These are phyloP conservation scores for Cladophialophora bantiana DNA, from an alignment of 2,329 filamentous ascomycete species.

Conservation along the genomic window DNA sequence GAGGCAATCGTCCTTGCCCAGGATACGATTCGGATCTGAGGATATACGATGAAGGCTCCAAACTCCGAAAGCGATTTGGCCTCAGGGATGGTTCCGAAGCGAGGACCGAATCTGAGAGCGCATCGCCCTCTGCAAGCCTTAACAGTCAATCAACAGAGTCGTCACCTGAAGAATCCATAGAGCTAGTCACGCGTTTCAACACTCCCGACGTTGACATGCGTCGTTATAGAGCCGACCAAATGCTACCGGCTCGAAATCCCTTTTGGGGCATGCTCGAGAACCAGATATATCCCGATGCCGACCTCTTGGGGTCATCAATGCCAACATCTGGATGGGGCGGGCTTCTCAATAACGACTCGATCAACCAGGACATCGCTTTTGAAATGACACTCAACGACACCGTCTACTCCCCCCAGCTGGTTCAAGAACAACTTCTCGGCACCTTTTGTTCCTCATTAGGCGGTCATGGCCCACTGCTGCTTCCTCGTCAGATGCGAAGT, in stretches of 20 bases:
- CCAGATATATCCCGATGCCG: constrained; percentile 24
- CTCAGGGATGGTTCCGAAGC: constrained; percentile 20
- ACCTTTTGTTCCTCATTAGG: constrained; percentile 29
- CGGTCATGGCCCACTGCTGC: constrained; percentile 11
- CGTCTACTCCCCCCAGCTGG: constrained; percentile 33
- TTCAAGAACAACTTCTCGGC: constrained; percentile 38
- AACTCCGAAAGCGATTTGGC: constrained; percentile 44
- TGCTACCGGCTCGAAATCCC: constrained; percentile 22
- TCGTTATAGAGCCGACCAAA: constrained; percentile 10
- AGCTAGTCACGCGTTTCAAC: constrained; percentile 14
- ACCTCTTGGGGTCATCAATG: neutral
- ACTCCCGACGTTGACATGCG: constrained; percentile 20
- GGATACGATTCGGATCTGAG: constrained; percentile 44
- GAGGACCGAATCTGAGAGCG: constrained; percentile 37
- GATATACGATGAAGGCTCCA: constrained; percentile 49
- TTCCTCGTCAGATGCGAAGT: constrained; percentile 30
- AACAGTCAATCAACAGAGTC: constrained; percentile 43
- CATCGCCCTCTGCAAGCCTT: constrained; percentile 43
- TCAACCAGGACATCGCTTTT: constrained; percentile 24
- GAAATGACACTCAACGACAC: constrained; percentile 22
- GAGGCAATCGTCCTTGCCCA: constrained; percentile 46
- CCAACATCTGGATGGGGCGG: neutral
- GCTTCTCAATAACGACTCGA: constrained; percentile 12
- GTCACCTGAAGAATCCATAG: constrained; percentile 41
- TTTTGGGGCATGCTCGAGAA: constrained; percentile 28